Base-by-base conservation (phyloP, 2,329 filamentous ascomycete genomes). In the Stachybotrys chlorohalonatus region DNA sequence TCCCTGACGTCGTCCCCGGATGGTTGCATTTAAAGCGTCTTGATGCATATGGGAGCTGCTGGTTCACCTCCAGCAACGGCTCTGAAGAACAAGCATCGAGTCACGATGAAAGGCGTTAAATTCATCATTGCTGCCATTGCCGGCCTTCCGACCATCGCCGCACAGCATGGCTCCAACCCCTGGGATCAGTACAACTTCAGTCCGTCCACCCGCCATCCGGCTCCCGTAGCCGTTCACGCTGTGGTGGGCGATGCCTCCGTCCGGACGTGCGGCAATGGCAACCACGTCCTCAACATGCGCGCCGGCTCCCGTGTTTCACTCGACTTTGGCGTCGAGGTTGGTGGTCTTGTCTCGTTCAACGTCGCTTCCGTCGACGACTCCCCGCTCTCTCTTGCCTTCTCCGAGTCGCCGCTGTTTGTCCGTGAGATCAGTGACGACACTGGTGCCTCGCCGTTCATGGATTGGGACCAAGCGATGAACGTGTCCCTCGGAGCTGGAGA, bases 401-500 rank as follows among this genome's bases (percentile, higher is more conserved):
- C 62, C 17, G 61, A 63, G 24, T 63, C 62, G 1, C 58, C 61
- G 8, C 49, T 52, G 24, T 62, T 62, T 45, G 60, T 62, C 24
- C 55, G 61, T 16, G 56, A 57, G 7, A 63, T 63, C 53, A 61
- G 58, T 24, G 62, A 63, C 53, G 62, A 63, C 31, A 63, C 62
- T 4, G 36, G 61, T 47, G 56, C 62, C 6, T 55, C 54, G 7
- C 54, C 55, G 6, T 53, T 59, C 5, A 57, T 58, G 52, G 62
- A 63, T 56, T 63, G 59, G 52, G 62, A 63, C 55, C 59, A 58
- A 31, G 59, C 56, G 17, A 57, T 63, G 50, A 59, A 60, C 49
- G 56, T 63, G 13, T 55, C 61, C 4, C 3, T 63, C 58, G 53
- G 50, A 31, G 8, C 60, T 57, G 53, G 58, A 61, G 1, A 70